Conservation (phyloP, 176 grass and related monocot species). For the Raddia guianensis region DNA sequence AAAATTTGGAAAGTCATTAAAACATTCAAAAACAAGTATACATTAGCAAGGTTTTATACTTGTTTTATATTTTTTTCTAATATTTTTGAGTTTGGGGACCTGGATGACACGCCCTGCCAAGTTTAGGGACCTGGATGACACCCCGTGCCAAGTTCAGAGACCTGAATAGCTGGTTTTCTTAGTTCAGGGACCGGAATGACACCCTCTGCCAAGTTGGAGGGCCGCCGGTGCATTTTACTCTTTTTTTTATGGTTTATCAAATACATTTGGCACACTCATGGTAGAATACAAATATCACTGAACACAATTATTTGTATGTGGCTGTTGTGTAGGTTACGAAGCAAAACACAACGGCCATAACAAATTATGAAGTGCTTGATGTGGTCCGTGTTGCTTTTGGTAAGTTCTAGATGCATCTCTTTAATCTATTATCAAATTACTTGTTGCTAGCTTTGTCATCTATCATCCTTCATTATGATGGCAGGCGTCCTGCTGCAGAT, state of each 20-base stretch:
- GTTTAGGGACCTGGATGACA: no score
- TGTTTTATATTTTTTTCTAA: no score
- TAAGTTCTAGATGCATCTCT: constrained; percentile 42
- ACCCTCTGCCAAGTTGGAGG: no score
- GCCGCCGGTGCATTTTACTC: no score
- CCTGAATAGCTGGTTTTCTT: no score
- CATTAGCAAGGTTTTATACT: no score
- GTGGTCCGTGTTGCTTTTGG: constrained; percentile 51
- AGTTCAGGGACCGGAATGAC: no score
- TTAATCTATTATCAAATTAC: constrained; percentile 4
- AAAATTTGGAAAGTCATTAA: no score
- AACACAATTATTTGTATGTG: not conserved
- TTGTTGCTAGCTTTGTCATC: constrained; percentile 14
- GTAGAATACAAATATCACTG: not conserved
- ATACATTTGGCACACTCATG: not conserved
- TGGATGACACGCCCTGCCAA: no score
- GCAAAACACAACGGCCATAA: constrained; percentile 50
- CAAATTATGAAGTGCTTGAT: constrained; percentile 61
- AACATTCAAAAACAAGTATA: no score
- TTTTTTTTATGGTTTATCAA: constrained; percentile 4
- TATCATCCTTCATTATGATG: constrained; percentile 15
- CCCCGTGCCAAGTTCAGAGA: no score
- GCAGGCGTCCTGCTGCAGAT: constrained; percentile 71
- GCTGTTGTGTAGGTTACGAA: constrained; percentile 56
- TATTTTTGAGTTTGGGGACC: no score